Percentiles rank a stretch among this genome's conserved stretches.
phyloP scores from a whole-genome alignment of 169 alveolate species.

The Plasmodium ovale region DNA sequence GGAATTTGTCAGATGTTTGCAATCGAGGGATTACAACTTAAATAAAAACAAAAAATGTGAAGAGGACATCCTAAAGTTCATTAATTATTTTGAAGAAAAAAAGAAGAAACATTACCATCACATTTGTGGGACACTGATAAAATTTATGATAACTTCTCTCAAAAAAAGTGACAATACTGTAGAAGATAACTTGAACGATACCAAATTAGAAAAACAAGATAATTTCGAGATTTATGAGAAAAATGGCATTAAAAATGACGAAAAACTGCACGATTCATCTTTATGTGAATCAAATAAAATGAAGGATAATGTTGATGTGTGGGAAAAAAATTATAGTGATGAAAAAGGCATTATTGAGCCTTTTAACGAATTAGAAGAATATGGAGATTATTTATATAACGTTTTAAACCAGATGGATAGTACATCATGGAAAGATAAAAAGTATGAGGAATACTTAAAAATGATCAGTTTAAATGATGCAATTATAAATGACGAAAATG shows the following conservation, averaged over 20 bases:
- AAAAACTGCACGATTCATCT: constrained; percentile 14
- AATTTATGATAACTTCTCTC: constrained; percentile 59
- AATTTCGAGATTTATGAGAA: constrained; percentile 23
- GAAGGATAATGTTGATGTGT: constrained; percentile 33
- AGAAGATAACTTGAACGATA: constrained; percentile 11
- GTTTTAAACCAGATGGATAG: constrained; percentile 73
- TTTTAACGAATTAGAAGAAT: constrained; percentile 74
- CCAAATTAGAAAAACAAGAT: constrained; percentile 13
- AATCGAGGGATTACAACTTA: constrained; percentile 8
- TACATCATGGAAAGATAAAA: constrained; percentile 74
- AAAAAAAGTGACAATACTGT: constrained; percentile 25
- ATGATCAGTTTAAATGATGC: constrained; percentile 74
- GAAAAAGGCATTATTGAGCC: constrained; percentile 69
- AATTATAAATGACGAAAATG: constrained; percentile 51
- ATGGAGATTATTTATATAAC: constrained; percentile 65
- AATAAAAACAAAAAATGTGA: constrained; percentile 52
- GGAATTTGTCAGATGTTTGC: constrained; percentile 43
- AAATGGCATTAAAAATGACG: constrained; percentile 30
- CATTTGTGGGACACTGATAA: constrained; percentile 37
- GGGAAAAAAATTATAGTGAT: constrained; percentile 16
- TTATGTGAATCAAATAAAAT: constrained; percentile 16
- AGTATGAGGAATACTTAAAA: constrained; percentile 62
- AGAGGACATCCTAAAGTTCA: constrained; percentile 63
- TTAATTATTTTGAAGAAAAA: constrained; percentile 60
- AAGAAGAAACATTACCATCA: constrained; percentile 52